Evolutionary conservation across 2,329 filamentous ascomycete genomes (phyloP).

Genomic region (Mycosphaerella sp.): DNA sequence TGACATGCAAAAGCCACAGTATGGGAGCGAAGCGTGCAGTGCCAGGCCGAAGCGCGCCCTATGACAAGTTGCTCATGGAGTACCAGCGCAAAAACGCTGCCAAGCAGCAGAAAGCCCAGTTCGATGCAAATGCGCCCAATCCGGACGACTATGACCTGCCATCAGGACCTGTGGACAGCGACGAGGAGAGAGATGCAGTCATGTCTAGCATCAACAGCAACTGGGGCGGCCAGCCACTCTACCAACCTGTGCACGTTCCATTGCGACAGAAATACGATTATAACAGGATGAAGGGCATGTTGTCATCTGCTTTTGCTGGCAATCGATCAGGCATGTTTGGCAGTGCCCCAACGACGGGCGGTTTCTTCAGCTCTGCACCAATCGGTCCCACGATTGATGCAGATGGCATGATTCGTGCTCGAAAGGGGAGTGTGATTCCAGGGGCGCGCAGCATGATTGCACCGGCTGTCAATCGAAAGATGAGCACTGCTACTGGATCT

Average conservation of each 20-base stretch:
- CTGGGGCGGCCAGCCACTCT: slow-evolving; percentile 65
- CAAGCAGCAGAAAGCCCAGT: slow-evolving; percentile 91
- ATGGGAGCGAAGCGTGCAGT: slow-evolving; percentile 93
- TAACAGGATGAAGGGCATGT: slow-evolving; percentile 58
- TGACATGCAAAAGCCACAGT: slow-evolving; percentile 85
- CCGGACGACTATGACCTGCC: slow-evolving; percentile 78
- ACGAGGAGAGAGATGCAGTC: slow-evolving; percentile 85
- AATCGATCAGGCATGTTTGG: slow-evolving; percentile 10
- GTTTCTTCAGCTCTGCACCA: slow-evolving; percentile 11
- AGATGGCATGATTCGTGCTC: slow-evolving; percentile 18
- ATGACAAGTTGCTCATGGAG: slow-evolving; percentile 70
- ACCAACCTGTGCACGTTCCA: slow-evolving; percentile 55
- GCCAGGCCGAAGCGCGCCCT: slow-evolving; percentile 75
- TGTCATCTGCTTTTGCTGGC: slow-evolving; percentile 50
- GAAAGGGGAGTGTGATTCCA: slow-evolving; percentile 21
- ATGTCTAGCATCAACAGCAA: slow-evolving; percentile 71
- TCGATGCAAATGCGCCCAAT: slow-evolving; percentile 77
- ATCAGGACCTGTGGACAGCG: slow-evolving; percentile 73
- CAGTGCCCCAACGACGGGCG: slow-evolving; percentile 8
- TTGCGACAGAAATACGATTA: slow-evolving; percentile 51
- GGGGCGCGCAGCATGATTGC: slow-evolving; percentile 26
- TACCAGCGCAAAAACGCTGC: slow-evolving; percentile 94
- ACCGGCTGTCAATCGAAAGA: slow-evolving; percentile 19
- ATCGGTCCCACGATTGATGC: slow-evolving; percentile 16
- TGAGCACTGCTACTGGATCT: slow-evolving; percentile 14